Evolutionary conservation across 1,139 yeast genomes (phyloP), one percentile per base, ranked within the genome.

Genomic region (Magnusiomyces paraingens): DNA sequence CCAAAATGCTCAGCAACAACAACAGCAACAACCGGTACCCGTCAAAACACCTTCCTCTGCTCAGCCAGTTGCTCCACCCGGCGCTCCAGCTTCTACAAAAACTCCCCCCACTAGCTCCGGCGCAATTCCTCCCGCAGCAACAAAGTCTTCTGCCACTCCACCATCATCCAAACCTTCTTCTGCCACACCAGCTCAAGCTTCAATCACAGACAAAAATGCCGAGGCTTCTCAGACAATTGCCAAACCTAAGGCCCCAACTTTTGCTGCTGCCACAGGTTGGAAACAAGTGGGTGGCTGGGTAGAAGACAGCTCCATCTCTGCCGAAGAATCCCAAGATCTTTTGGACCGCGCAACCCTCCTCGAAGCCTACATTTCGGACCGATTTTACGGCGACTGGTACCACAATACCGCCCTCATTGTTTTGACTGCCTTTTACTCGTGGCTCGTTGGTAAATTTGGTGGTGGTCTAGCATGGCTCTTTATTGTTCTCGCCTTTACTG

Each of bases 381-480:
- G 71, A 36, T 78, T 81, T 12, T 88, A 86, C 63, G 99, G 99
- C 53, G 97, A 93, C 65, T 93, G 99, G 98, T 93, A 84, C 67
- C 99, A 93, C 68, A 84, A 86, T 58, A 83, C 86, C 15, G 96
- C 80, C 0, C 77, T 81, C 49, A 73, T 89, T 59, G 71, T 84
- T 32, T 70, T 78, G 6, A 87, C 86, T 1, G 90, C 85, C 0
- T 66, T 85, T 14, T 68, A 85, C 20, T 86, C 95, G 1, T 91
- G 94, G 84, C 60, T 84, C 8, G 67, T 87, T 49, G 99, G 98
- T 15, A 80, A 85, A 72, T 80, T 86, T 58, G 77, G 83, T 52
- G 85, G 90, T 62, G 81, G 90, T 6, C 66, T 91, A 55, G 94
- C 94, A 3, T 89, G 95, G 56, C 80, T 90, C 50, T 86, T 89